Conservation (phyloP, 305 asterid species). For the Fraxinus platypoda region DNA sequence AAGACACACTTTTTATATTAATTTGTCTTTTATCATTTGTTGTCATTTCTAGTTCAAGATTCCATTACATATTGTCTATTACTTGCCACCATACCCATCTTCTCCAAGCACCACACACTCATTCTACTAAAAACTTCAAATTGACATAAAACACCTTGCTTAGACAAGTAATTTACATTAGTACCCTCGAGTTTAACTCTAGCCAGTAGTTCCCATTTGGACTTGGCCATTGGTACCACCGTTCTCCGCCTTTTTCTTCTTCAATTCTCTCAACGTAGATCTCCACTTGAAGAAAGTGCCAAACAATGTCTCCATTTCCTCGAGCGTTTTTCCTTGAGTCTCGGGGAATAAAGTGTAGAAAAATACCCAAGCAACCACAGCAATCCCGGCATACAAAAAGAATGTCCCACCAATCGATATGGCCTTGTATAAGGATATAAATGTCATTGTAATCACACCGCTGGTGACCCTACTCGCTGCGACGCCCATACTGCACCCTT, state of each 20-base stretch:
- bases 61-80: neutral
- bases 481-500: constrained; percentile 65
- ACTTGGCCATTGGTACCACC: neutral
- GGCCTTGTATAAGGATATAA: constrained; percentile 41
- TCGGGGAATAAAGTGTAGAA: constrained; percentile 67
- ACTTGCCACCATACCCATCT: neutral
- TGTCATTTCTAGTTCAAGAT: neutral
- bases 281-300: constrained; percentile 73
- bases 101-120: neutral
- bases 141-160: constrained; percentile 10
- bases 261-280: constrained; percentile 32
- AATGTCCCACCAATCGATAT: constrained; percentile 68
- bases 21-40: neutral
- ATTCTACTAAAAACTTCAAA: neutral
- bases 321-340: constrained; percentile 67
- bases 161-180: neutral
- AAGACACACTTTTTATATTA: neutral
- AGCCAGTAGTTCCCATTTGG: neutral
- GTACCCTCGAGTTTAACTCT: neutral
- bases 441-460: constrained; percentile 65
- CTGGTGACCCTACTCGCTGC: constrained; percentile 58
- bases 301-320: constrained; percentile 70
- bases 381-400: constrained; percentile 52
- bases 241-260: constrained; percentile 28
- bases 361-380: constrained; percentile 46